These are phyloP conservation scores for Saccharomyces mikatae DNA, from an alignment of 805 yeast genomes.

Conservation along the genomic window DNA sequence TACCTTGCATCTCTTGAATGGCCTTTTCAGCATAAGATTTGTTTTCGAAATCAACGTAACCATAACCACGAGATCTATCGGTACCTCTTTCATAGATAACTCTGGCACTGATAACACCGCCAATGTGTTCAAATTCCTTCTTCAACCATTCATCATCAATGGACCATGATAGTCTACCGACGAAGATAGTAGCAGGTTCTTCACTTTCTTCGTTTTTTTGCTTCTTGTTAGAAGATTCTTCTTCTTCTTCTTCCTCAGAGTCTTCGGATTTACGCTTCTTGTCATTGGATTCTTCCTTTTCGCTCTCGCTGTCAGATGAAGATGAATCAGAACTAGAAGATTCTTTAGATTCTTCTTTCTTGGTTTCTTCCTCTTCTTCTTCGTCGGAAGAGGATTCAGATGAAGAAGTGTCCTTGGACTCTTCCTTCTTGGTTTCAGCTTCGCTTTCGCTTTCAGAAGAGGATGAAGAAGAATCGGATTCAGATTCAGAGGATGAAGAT, in stretches of 20 bases:
- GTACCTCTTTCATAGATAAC: constrained; percentile 89
- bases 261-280: constrained; percentile 33
- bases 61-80: constrained; percentile 93
- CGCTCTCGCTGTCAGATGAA: constrained; percentile 7
- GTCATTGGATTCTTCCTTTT: constrained; percentile 9
- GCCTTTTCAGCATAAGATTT: constrained; percentile 81
- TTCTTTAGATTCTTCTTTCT: constrained; percentile 13
- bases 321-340: constrained; percentile 7
- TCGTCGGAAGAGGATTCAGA: constrained; percentile 16
- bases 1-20: constrained; percentile 74
- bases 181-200: constrained; percentile 85
- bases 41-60: constrained; percentile 88
- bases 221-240: constrained; percentile 44
- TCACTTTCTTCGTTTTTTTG: constrained; percentile 34
- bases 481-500: constrained; percentile 18
- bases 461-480: constrained; percentile 14
- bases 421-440: constrained; percentile 34
- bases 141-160: constrained; percentile 91
- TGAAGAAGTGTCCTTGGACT: constrained; percentile 30
- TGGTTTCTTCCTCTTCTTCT: constrained; percentile 2
- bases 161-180: constrained; percentile 96
- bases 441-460: constrained; percentile 29
- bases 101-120: constrained; percentile 83
- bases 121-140: constrained; percentile 72
- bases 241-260: constrained; percentile 27